Evolutionary conservation across 371 early-diverging fungal species (phyloP), one percentile per base, ranked within the genome.

Genomic region (Zopfochytrium polystomum): DNA sequence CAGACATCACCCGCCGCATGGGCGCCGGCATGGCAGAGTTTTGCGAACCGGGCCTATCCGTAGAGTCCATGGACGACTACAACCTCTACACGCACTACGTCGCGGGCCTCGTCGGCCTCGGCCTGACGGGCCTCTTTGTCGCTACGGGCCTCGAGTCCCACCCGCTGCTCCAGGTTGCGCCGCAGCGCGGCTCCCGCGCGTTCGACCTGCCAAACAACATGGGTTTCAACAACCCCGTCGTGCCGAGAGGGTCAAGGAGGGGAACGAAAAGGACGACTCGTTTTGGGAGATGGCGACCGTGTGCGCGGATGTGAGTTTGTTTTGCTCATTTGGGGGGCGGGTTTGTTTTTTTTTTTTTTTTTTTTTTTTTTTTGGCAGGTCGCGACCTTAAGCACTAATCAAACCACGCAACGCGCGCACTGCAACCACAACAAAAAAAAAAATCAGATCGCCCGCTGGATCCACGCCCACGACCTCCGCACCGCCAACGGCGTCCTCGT

Each of bases 61-160:
- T 96, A 18, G 81, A 82, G 4, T 88, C 90, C 6, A 73, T 84
- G 26, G 83, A 77, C 7, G 94, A 96, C 74, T 98, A 90, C 78
- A 87, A 98, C 74, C 84, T 90, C 52, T 98, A 98, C 81, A 94
- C 94, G 64, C 91, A 96, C 72, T 96, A 95, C 74, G 98, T 95
- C 26, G 98, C 98, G 33, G 98, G 98, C 34, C 83, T 98, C 29
- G 96, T 96, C 30, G 98, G 98, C 1, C 78, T 89, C 64, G 98
- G 96, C 33, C 78, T 98, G 54, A 93, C 91, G 49, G 82, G 87
- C 56, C 82, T 98, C 59, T 96, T 98, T 77, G 78, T 83, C 29
- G 90, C 86, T 22, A 90, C 92, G 22, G 90, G 89, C 2, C 83
- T 95, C 50, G 96, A 96, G 79, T 75, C 78, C 59, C 65, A 70